A percentile compares a stretch with the other conserved stretches of the same genome.
Evolutionary conservation across 352 stramenopile genomes (phyloP).

Genomic region (Pythium dissimile): DNA sequence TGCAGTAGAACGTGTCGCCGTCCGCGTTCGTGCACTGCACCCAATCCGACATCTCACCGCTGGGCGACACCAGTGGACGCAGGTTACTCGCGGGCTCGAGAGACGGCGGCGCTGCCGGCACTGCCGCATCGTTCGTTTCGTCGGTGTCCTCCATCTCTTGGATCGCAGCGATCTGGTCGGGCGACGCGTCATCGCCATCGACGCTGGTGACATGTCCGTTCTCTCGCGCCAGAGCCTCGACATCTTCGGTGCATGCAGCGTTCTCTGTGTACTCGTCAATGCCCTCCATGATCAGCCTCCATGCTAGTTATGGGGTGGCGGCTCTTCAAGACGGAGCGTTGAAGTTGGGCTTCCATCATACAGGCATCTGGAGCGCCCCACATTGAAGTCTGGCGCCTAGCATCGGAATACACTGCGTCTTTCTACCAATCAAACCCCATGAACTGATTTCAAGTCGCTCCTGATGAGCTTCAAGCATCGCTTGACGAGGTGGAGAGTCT

Average conservation of each 20-base stretch:
- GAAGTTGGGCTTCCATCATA: too few species aligned
- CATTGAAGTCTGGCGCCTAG: background rate
- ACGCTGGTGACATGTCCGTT: background rate
- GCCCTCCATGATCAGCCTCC: background rate
- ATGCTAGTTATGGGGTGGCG: background rate
- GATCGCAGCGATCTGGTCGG: slow-evolving; percentile 16
- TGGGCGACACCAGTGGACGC: slow-evolving; percentile 11
- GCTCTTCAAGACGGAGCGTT: background rate
- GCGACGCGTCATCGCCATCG: background rate
- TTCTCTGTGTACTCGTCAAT: background rate
- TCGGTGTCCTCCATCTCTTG: slow-evolving; percentile 5
- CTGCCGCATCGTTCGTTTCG: background rate
- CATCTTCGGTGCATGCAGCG: background rate
- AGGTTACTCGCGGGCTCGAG: background rate
- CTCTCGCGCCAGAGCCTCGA: background rate
- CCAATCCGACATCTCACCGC: slow-evolving; percentile 29
- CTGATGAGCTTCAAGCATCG: too few species aligned
- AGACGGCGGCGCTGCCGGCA: background rate
- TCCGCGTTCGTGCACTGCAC: slow-evolving; percentile 33
- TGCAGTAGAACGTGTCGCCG: slow-evolving; percentile 44
- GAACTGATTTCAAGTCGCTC: too few species aligned
- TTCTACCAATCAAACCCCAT: too few species aligned
- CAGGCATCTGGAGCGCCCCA: background rate
- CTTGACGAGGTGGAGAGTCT: too few species aligned
- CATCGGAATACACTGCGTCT: too few species aligned